Evolutionary conservation across 345 rosid genomes (phyloP).

Genomic region (Reutealis trisperma): DNA sequence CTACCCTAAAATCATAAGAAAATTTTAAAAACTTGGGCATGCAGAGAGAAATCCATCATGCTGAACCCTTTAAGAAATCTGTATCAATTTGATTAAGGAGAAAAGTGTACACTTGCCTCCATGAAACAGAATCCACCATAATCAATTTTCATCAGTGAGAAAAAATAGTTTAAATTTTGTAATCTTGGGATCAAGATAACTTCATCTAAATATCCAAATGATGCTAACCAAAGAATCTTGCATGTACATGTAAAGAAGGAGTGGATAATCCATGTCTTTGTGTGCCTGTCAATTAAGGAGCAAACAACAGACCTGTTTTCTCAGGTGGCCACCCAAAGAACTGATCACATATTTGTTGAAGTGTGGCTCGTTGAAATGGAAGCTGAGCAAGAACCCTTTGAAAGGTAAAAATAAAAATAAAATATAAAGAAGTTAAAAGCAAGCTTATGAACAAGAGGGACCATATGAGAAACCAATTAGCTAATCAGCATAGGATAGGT

Average conservation of each 20-base stretch:
- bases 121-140: not conserved
- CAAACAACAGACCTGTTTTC: slow-evolving; percentile 61
- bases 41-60: not conserved
- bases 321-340: slow-evolving; percentile 86
- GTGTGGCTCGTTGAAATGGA: slow-evolving; percentile 55
- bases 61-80: not conserved
- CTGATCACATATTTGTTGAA: slow-evolving; percentile 60
- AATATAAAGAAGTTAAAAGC: not conserved
- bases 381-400: slow-evolving; percentile 59
- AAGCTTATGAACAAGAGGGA: not conserved
- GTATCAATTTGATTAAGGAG: not conserved
- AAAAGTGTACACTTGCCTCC: not conserved
- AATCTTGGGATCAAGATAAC: not conserved
- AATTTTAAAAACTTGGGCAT: not conserved
- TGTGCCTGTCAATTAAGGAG: not conserved
- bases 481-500: not conserved
- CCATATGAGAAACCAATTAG: slow-evolving; percentile 1
- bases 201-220: slow-evolving; percentile 1
- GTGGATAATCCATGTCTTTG: not conserved
- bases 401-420: not conserved
- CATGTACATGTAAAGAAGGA: not conserved
- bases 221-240: not conserved
- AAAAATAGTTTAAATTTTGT: not conserved
- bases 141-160: not conserved
- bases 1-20: not conserved